Base-by-base conservation (phyloP, 306 rosid genomes). In the Ochetophila trinervis region DNA sequence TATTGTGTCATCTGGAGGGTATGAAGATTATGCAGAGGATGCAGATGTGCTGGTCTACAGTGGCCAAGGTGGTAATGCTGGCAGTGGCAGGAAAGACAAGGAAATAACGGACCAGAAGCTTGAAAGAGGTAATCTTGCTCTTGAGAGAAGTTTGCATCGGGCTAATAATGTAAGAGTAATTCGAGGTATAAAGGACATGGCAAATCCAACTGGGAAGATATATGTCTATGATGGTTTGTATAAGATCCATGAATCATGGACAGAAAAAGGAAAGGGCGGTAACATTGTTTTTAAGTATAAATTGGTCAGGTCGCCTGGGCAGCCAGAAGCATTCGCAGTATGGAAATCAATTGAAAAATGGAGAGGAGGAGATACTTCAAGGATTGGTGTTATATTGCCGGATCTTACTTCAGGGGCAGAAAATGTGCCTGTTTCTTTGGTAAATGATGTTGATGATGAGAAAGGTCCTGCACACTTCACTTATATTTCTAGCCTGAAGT, bases 111-210 rank as follows among this genome's bases (percentile, higher is more conserved):
- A 92, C 76, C 98, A 91, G 72, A 91, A 91, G 83, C 98, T 91
- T 47, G 98, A 91, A 87, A 88, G 96, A 80, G 98, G 98, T 51
- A 91, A 91, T 79, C 98, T 91, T 57, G 98, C 98, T 22, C 60
- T 91, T 76, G 96, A 89, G 64, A 89, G 85, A 70, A 89, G 95
- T 73, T 59, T 79, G 74, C 95, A 83, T 68, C 79, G 85, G 51
- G 92, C 87, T 52, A 89, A 89, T 56, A 91, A 83, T 9, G 88
- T 91, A 51, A 82, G 98, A 79, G 98, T 91, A 21, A 74, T 89
- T 70, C 85, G 96, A 64, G 98, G 98, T 47, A 6, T 93, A 12
- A 83, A 10, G 77, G 97, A 90, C 76, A 1, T 27, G 5, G 66
- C 73, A 49, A 83, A 79, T 71, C 80, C 86, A 66, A 58, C 89